phyloP scores from a whole-genome alignment of 2,329 filamentous ascomycete species.

The Colletotrichum tamarilloi region DNA sequence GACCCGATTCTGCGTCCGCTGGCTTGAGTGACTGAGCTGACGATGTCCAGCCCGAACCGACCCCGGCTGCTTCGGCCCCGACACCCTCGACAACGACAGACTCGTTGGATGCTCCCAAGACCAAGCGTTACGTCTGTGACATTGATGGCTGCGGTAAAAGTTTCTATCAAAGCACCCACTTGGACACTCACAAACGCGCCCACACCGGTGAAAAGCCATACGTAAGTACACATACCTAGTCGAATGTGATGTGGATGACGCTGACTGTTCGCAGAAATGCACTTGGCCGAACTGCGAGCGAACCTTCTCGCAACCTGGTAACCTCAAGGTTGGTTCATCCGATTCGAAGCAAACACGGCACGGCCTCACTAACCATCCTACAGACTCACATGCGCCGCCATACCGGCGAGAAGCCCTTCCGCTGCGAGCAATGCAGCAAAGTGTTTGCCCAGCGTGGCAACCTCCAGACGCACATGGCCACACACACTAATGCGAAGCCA shows the following conservation, averaged over 20 bases:
- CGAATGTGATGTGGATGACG: slow-evolving; percentile 7
- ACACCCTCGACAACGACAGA: background rate
- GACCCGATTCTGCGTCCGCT: background rate
- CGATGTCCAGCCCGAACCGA: background rate
- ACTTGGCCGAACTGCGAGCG: slow-evolving; percentile 79
- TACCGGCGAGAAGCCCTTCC: slow-evolving; percentile 86
- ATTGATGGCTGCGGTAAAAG: slow-evolving; percentile 81
- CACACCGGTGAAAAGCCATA: slow-evolving; percentile 94
- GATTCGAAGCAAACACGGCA: too few relatives aligned
- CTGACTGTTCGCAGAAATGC: slow-evolving; percentile 66
- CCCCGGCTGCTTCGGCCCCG: background rate
- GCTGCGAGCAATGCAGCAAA: slow-evolving; percentile 83
- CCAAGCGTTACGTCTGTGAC: slow-evolving; percentile 78
- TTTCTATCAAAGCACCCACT: slow-evolving; percentile 92
- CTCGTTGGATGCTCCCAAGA: slow-evolving; percentile 19
- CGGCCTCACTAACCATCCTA: slow-evolving; percentile 1
- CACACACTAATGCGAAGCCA: slow-evolving; percentile 81
- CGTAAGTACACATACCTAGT: slow-evolving; percentile 62
- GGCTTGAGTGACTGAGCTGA: background rate
- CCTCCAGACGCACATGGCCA: slow-evolving; percentile 83
- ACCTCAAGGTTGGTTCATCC: slow-evolving; percentile 75
- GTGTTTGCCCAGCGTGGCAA: slow-evolving; percentile 88
- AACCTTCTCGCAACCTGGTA: slow-evolving; percentile 89
- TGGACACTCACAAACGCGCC: slow-evolving; percentile 87
- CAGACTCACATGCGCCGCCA: slow-evolving; percentile 89